Evolutionary conservation across 2,329 filamentous ascomycete species (phyloP).

Genomic region (Tolypocladium nubicola): DNA sequence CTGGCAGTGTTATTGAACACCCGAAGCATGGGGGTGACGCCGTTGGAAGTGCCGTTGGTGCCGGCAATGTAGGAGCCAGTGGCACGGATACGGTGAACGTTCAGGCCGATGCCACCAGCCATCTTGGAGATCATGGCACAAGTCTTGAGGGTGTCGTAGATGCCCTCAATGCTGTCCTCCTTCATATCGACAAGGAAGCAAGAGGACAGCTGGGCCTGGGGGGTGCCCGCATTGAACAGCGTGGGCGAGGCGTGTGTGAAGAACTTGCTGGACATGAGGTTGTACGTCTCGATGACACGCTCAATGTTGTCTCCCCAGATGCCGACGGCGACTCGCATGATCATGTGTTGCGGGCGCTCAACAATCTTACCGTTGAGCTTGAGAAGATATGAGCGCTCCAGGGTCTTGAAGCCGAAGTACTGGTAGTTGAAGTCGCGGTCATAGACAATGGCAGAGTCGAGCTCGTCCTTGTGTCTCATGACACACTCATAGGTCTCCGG

Average conservation of each 20-base stretch:
- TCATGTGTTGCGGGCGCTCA: constrained; percentile 97
- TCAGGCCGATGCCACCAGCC: constrained; percentile 93
- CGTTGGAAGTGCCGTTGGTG: constrained; percentile 96
- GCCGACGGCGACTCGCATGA: constrained; percentile 97
- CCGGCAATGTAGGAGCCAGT: constrained; percentile 97
- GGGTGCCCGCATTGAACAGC: constrained; percentile 95
- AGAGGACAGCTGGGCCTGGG: constrained; percentile 86
- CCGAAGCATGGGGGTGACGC: constrained; percentile 92
- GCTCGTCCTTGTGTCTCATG: constrained; percentile 91
- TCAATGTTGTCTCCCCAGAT: constrained; percentile 95
- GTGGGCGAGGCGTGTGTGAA: constrained; percentile 98
- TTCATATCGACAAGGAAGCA: constrained; percentile 99
- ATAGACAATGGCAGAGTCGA: constrained; percentile 98
- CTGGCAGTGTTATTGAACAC: constrained; percentile 99
- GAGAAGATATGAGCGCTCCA: constrained; percentile 94
- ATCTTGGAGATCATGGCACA: constrained; percentile 99
- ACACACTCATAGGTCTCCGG: constrained; percentile 82
- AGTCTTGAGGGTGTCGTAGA: constrained; percentile 98
- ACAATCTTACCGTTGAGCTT: constrained; percentile 93
- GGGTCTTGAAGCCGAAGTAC: constrained; percentile 99
- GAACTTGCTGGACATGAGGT: constrained; percentile 97
- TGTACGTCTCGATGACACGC: constrained; percentile 93
- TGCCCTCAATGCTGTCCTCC: constrained; percentile 97
- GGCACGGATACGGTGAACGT: constrained; percentile 91
- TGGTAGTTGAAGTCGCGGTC: constrained; percentile 99